Evolutionary conservation across 208 protist species (phyloP).

Genomic region (Leishmania lainsoni): DNA sequence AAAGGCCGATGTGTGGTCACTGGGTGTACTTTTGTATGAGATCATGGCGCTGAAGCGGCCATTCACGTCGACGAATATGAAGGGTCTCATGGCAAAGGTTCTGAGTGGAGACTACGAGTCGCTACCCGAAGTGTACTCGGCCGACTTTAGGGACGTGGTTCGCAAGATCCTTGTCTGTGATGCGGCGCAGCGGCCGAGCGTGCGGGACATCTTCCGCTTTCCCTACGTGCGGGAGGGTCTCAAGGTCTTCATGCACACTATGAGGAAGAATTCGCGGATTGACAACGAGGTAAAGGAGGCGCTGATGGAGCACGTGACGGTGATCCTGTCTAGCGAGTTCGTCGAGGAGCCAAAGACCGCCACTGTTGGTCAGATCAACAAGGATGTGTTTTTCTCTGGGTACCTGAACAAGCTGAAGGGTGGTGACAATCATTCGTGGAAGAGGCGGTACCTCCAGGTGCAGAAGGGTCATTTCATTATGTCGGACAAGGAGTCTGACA

Average conservation of each 20-base stretch:
- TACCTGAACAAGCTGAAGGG: conserved; percentile 77
- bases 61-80: conserved; percentile 83
- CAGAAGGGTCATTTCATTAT: conserved; percentile 76
- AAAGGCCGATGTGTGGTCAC: conserved; percentile 86
- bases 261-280: conserved; percentile 82
- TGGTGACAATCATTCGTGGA: conserved; percentile 71
- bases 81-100: conserved; percentile 84
- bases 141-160: conserved; percentile 65
- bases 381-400: conserved; percentile 62
- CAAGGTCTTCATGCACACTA: conserved; percentile 80
- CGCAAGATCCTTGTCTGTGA: conserved; percentile 73
- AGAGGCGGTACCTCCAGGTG: conserved; percentile 71
- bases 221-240: conserved; percentile 79
- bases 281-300: conserved; percentile 61
- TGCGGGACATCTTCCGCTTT: conserved; percentile 74
- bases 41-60: conserved; percentile 82
- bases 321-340: conserved; percentile 61
- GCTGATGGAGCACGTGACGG: conserved; percentile 58
- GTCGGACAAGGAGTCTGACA: conserved; percentile 69
- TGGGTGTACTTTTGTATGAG: conserved; percentile 80
- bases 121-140: conserved; percentile 67
- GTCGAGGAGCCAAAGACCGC: conserved; percentile 31
- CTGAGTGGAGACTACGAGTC: conserved; percentile 62
- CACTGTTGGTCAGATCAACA: conserved; percentile 75
- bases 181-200: conserved; percentile 66